Evolutionary conservation across 352 stramenopile genomes (phyloP), one percentile per base, ranked within the genome.

Genomic region (Globisporangium sylvaticum): DNA sequence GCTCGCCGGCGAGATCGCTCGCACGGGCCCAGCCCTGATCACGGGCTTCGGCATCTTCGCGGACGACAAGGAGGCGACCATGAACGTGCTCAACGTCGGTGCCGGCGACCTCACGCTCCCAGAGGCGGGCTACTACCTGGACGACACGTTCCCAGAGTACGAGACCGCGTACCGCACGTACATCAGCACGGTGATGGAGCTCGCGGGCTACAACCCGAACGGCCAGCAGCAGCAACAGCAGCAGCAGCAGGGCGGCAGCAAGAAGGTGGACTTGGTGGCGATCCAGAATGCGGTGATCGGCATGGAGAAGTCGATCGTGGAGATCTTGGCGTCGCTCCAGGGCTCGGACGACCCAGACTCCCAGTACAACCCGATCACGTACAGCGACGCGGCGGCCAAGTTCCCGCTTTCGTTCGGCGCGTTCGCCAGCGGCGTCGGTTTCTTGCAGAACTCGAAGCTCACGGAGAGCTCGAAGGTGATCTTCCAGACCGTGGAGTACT

Each of bases 41-140:
- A 93, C 93, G 25, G 71, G 39, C 20, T 71, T 87, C 27, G 72
- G 70, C 25, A 77, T 83, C 0, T 70, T 73, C 22, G 76, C 83
- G 0, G 88, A 95, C 50, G 88, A 76, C 48, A 81, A 89, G 48
- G 87, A 97, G 62, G 82, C 78, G 8, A 79, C 88, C 34, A 73
- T 73, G 31, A 92, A 89, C 60, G 73, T 96, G n/a, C 73, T 90
- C 3, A 88, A 96, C 72, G 64, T 98, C 3, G 76, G 67, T 29
- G 78, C 94, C 60, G 76, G 68, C 7, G 76, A 95, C 5, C 78
- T 98, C 50, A 81, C 74, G 34, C 72, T 98, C 15, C 87, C 90
- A 2, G 89, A 83, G 48, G 92, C 96, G 67, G 97, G 98, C 70
- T 94, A 42, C 34, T 42, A 42, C 34, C 10, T 18, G 34, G 34